Percentiles rank a stretch among this genome's conserved stretches.
Conservation (phyloP, 108 stramenopile species). For the Cyclotella baltica region DNA sequence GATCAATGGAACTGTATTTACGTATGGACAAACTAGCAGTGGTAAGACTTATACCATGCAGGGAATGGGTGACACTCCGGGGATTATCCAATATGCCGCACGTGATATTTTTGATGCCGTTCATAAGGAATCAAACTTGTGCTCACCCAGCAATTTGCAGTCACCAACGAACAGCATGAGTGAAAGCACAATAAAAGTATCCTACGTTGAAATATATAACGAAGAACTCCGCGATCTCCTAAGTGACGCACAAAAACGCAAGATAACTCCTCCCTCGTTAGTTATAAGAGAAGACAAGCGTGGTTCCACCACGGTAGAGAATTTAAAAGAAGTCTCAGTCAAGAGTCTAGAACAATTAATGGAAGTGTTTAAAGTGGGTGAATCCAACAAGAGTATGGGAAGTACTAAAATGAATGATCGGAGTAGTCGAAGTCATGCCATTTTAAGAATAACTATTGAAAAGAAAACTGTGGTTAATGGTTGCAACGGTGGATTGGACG, state of each 20-base stretch:
- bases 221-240: slow-evolving; percentile 98
- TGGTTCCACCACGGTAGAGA: slow-evolving; percentile 96
- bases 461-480: slow-evolving; percentile 53
- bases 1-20: slow-evolving; percentile 97
- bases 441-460: slow-evolving; percentile 93
- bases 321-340: slow-evolving; percentile 74
- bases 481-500: neutral
- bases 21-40: slow-evolving; percentile 91
- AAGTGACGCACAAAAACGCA: slow-evolving; percentile 37
- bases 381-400: slow-evolving; percentile 85
- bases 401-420: slow-evolving; percentile 96
- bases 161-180: no score
- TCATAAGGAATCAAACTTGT: slow-evolving; percentile 51
- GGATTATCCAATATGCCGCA: slow-evolving; percentile 87
- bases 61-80: slow-evolving; percentile 69
- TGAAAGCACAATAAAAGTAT: slow-evolving; percentile 84
- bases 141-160: no score
- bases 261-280: slow-evolving; percentile 89
- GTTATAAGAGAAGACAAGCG: no score
- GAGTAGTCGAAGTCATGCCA: slow-evolving; percentile 95
- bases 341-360: slow-evolving; percentile 77
- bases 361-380: slow-evolving; percentile 75
- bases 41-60: slow-evolving; percentile 96
- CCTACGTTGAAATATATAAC: slow-evolving; percentile 99
- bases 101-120: slow-evolving; percentile 80